These are phyloP conservation scores for Epichloe gansuensis DNA, from an alignment of 2,329 filamentous ascomycete genomes.

Conservation along the genomic window DNA sequence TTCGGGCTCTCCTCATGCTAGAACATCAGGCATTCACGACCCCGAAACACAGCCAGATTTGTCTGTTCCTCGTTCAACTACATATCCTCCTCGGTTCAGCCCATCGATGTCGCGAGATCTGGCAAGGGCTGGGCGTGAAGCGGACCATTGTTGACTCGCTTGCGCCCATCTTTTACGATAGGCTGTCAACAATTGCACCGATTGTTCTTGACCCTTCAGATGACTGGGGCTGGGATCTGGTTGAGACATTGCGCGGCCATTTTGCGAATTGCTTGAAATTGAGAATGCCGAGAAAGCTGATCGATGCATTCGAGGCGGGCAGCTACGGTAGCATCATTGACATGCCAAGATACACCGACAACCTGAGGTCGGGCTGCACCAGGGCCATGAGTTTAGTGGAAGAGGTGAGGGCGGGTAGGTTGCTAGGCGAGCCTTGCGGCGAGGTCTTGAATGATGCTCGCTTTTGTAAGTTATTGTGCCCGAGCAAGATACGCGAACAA, in stretches of 20 bases:
- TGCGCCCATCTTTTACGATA: slow-evolving; percentile 41
- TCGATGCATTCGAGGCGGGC: slow-evolving; percentile 35
- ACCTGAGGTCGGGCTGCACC: slow-evolving; percentile 36
- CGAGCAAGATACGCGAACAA: neutral
- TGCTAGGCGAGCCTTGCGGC: slow-evolving; percentile 27
- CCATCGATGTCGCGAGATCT: slow-evolving; percentile 32
- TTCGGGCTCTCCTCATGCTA: slow-evolving; percentile 37
- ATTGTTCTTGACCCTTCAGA: slow-evolving; percentile 21
- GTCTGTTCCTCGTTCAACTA: slow-evolving; percentile 37
- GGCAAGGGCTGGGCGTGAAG: slow-evolving; percentile 41
- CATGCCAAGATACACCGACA: slow-evolving; percentile 31
- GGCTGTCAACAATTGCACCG: slow-evolving; percentile 39
- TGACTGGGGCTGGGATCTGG: slow-evolving; percentile 21
- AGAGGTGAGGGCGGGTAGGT: slow-evolving; percentile 32
- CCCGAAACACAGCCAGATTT: slow-evolving; percentile 32
- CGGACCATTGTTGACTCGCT: slow-evolving; percentile 45
- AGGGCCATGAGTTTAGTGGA: slow-evolving; percentile 40
- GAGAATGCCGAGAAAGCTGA: slow-evolving; percentile 27
- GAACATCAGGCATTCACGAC: slow-evolving; percentile 34
- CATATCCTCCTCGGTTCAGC: slow-evolving; percentile 38
- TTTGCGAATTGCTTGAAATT: slow-evolving; percentile 34
- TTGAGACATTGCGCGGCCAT: slow-evolving; percentile 31
- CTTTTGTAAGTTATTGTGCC: slow-evolving; percentile 27
- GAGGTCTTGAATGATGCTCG: slow-evolving; percentile 31
- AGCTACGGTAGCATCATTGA: slow-evolving; percentile 39